These are phyloP conservation scores for Ramichloridium luteum DNA, from an alignment of 2,329 filamentous ascomycete genomes.

Conservation along the genomic window DNA sequence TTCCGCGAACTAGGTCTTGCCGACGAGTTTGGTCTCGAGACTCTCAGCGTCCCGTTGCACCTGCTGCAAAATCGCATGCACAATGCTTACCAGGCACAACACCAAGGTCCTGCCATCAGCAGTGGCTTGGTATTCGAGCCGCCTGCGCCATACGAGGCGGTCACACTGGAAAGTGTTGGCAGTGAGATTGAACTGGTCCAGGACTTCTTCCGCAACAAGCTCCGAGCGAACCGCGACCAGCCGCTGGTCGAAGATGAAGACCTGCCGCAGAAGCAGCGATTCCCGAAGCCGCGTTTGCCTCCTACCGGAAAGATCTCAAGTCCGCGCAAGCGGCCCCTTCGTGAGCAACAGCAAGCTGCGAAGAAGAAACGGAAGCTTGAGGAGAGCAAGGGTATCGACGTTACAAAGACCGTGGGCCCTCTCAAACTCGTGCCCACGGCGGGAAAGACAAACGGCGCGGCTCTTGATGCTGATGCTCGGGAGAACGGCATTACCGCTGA, in stretches of 20 bases:
- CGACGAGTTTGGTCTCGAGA: constrained; percentile 76
- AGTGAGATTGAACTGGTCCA: constrained; percentile 77
- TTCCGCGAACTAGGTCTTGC: constrained; percentile 92
- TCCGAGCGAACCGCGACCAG: constrained; percentile 71
- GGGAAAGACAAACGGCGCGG: constrained; percentile 42
- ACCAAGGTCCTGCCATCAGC: constrained; percentile 48
- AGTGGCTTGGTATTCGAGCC: constrained; percentile 53
- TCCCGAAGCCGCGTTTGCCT: constrained; percentile 48
- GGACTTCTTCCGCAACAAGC: constrained; percentile 81
- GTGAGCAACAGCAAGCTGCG: constrained; percentile 69
- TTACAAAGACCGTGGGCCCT: constrained; percentile 11
- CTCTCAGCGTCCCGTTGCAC: constrained; percentile 84
- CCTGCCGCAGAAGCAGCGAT: constrained; percentile 78
- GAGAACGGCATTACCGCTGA: constrained; percentile 46
- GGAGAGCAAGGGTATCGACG: constrained; percentile 28
- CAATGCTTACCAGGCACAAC: constrained; percentile 70
- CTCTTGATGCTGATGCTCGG: constrained; percentile 34
- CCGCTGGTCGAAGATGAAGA: constrained; percentile 90
- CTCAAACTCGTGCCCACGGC: not conserved
- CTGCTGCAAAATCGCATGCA: constrained; percentile 84
- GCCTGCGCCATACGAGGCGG: constrained; percentile 58
- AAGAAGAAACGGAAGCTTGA: constrained; percentile 74
- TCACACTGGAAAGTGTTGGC: constrained; percentile 66
- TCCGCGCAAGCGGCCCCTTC: constrained; percentile 68
- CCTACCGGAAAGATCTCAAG: constrained; percentile 78